phyloP scores from a whole-genome alignment of 2,329 filamentous ascomycete genomes.

The Arthrocladium fulminans region DNA sequence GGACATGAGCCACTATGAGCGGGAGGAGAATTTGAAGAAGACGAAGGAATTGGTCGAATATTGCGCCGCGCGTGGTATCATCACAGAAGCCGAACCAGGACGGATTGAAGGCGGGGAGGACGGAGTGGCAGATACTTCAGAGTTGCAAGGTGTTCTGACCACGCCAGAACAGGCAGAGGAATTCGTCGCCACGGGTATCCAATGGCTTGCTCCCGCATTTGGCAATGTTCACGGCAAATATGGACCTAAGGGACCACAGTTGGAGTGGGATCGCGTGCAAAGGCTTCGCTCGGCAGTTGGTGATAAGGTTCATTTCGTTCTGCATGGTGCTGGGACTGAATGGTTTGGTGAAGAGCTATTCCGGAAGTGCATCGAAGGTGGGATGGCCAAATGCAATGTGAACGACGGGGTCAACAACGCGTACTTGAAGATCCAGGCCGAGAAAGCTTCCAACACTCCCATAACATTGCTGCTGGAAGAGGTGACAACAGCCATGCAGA shows the following conservation, averaged over 20 bases:
- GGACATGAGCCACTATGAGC: conserved; percentile 66
- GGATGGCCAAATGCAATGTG: conserved; percentile 47
- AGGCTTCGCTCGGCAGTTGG: conserved; percentile 44
- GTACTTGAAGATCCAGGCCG: conserved; percentile 42
- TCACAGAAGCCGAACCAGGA: conserved; percentile 62
- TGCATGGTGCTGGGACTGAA: conserved; percentile 47
- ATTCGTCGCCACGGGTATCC: conserved; percentile 62
- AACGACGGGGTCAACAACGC: conserved; percentile 17
- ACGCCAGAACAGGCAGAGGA: conserved; percentile 61
- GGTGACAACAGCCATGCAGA: conserved; percentile 47
- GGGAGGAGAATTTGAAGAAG: conserved; percentile 57
- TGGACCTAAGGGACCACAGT: conserved; percentile 21
- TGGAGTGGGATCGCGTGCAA: conserved; percentile 36
- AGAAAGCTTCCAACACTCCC: conserved; percentile 43
- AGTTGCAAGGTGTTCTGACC: conserved; percentile 55
- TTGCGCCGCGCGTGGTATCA: conserved; percentile 57
- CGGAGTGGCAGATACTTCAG: conserved; percentile 59
- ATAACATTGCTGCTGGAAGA: conserved; percentile 49
- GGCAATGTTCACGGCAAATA: conserved; percentile 71
- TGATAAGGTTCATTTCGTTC: conserved; percentile 43
- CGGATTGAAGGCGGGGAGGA: conserved; percentile 67
- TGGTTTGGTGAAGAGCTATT: conserved; percentile 49
- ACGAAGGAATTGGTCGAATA: conserved; percentile 55
- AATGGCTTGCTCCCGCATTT: conserved; percentile 66
- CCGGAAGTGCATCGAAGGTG: conserved; percentile 44